Percentiles rank a stretch among this genome's conserved stretches.
phyloP scores from a whole-genome alignment of 73 alveolate species.

The Symbiodinium pilosum region DNA sequence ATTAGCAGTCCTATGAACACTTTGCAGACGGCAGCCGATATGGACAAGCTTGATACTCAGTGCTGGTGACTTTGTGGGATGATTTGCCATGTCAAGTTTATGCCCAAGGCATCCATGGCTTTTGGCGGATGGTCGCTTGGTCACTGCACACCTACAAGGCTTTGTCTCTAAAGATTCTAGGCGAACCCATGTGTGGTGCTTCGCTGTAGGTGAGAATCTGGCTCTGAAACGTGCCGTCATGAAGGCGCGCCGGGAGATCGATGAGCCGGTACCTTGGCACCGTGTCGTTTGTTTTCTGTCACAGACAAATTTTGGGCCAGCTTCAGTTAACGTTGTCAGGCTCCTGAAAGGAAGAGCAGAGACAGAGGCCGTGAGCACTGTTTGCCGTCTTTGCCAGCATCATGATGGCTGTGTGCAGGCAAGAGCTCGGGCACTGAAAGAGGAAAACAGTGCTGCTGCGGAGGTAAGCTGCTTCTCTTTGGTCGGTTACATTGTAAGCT shows the following conservation, averaged over 20 bases:
- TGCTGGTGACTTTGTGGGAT: neutral
- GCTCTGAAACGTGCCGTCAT: constrained; percentile 88
- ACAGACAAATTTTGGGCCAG: neutral
- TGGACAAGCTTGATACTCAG: neutral
- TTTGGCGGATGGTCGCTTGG: constrained; percentile 90
- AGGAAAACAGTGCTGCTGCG: constrained; percentile 67
- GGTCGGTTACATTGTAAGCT: no score
- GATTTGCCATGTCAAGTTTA: neutral
- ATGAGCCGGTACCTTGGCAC: constrained; percentile 11
- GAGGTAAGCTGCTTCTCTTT: constrained; percentile 14
- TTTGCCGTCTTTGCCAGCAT: neutral
- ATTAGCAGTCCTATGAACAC: neutral
- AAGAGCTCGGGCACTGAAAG: constrained; percentile 54
- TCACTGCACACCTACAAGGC: constrained; percentile 84
- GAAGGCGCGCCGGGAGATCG: constrained; percentile 89
- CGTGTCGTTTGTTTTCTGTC: neutral
- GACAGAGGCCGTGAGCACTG: constrained; percentile 27
- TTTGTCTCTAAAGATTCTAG: neutral
- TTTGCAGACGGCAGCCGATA: neutral
- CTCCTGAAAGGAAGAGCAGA: constrained; percentile 84
- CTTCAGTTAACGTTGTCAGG: neutral
- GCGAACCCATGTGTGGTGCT: neutral
- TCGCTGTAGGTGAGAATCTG: constrained; percentile 38
- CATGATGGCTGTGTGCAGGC: constrained; percentile 15
- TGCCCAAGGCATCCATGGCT: constrained; percentile 70